These are phyloP conservation scores for Cubamyces sp. DNA, from an alignment of 768 basidiomycete genomes.

Conservation along the genomic window DNA sequence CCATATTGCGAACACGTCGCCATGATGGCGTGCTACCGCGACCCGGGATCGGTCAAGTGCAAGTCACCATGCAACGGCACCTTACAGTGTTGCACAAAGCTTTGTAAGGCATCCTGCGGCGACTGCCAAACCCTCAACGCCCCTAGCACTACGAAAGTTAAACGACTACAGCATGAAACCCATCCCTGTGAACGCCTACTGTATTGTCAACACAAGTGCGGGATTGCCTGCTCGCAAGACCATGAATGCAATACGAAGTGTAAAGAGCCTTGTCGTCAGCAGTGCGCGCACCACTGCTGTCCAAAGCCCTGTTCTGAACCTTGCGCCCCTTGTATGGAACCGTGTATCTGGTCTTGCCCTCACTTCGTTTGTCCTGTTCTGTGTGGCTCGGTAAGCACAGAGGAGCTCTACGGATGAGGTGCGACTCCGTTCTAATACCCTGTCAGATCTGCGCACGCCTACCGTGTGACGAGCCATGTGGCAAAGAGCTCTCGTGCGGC, in stretches of 20 bases:
- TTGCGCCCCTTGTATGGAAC: constrained; percentile 41
- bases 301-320: constrained; percentile 35
- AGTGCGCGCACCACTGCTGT: constrained; percentile 37
- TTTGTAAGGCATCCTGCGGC: constrained; percentile 36
- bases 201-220: constrained; percentile 40
- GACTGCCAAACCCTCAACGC: constrained; percentile 34
- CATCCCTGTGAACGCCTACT: constrained; percentile 38
- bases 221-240: constrained; percentile 32
- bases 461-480: constrained; percentile 42
- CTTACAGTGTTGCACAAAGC: constrained; percentile 35
- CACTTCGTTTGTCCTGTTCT: constrained; percentile 40
- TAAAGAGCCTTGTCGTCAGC: constrained; percentile 30
- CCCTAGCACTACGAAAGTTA: not conserved
- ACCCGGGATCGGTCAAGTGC: constrained; percentile 30
- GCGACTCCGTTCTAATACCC: not conserved
- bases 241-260: constrained; percentile 37
- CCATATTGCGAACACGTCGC: constrained; percentile 38
- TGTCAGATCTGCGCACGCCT: constrained; percentile 41
- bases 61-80: constrained; percentile 29
- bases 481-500: constrained; percentile 37
- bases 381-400: constrained; percentile 40
- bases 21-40: constrained; percentile 22
- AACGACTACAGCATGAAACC: constrained; percentile 28
- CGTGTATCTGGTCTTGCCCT: constrained; percentile 40
- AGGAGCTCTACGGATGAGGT: not conserved